phyloP scores from a whole-genome alignment of 306 rosid genomes.

The Carpinus viminea region DNA sequence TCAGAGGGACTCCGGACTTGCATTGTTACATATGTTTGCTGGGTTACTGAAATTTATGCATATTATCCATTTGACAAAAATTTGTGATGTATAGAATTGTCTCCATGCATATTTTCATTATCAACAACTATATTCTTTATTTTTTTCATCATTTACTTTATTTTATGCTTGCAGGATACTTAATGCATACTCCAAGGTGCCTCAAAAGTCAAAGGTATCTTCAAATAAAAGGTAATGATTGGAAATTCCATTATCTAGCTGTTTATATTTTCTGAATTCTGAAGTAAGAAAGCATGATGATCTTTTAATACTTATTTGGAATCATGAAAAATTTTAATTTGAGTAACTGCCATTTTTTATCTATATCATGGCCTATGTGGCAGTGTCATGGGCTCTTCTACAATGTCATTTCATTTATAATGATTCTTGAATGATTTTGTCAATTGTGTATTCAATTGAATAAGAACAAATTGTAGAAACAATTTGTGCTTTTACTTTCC shows the following conservation, averaged over 20 bases:
- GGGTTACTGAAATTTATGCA: background rate
- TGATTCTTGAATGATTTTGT: background rate
- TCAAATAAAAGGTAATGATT: constrained; percentile 55
- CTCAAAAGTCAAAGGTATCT: constrained; percentile 54
- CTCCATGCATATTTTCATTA: constrained; percentile 12
- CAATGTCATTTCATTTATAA: background rate
- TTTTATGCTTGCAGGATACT: constrained; percentile 52
- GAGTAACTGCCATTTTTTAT: background rate
- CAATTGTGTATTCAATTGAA: background rate
- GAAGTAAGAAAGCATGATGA: background rate
- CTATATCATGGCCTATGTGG: background rate
- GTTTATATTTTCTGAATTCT: constrained; percentile 1
- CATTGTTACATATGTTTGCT: background rate
- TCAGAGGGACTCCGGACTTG: background rate
- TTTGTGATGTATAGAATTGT: constrained; percentile 5
- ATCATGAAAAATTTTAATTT: background rate
- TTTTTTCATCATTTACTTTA: background rate
- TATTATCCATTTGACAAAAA: constrained; percentile 6
- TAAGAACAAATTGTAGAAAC: background rate
- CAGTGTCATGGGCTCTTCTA: background rate
- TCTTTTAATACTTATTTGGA: background rate
- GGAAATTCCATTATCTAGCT: background rate
- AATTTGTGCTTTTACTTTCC: background rate
- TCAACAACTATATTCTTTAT: background rate
- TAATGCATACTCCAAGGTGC: constrained; percentile 57